Evolutionary conservation across 148 eudicot genomes (phyloP).

Genomic region (Chenopodium quinoa): DNA sequence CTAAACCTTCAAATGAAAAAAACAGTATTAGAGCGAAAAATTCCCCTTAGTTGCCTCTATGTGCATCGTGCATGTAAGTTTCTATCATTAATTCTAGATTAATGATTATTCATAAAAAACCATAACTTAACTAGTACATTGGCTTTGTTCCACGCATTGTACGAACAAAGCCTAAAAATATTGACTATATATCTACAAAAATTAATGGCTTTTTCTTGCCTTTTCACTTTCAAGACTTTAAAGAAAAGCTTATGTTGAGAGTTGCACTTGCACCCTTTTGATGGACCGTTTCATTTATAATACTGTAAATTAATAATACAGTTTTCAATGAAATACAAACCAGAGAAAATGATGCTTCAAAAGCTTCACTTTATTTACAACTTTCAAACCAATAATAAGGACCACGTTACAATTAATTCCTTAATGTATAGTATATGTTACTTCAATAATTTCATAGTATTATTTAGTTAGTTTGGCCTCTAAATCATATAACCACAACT

Average conservation of each 20-base stretch:
- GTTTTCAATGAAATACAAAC: neutral
- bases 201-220: neutral
- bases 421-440: neutral
- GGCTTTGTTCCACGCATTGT: neutral
- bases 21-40: too few relatives aligned
- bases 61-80: too few relatives aligned
- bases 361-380: neutral
- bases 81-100: too few relatives aligned
- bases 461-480: neutral
- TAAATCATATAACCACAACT: neutral
- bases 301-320: neutral
- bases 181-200: neutral
- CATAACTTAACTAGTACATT: neutral
- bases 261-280: conserved; percentile 8
- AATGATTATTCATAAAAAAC: neutral
- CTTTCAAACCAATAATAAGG: neutral
- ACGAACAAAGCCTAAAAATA: neutral
- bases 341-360: conserved; percentile 13
- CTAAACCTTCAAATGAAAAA: too few relatives aligned
- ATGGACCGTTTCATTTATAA: conserved; percentile 4
- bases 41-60: too few relatives aligned
- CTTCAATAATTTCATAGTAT: neutral
- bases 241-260: neutral
- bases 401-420: neutral
- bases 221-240: conserved; percentile 10